phyloP scores from a whole-genome alignment of 139 green algal species.

The Volvox africanus region DNA sequence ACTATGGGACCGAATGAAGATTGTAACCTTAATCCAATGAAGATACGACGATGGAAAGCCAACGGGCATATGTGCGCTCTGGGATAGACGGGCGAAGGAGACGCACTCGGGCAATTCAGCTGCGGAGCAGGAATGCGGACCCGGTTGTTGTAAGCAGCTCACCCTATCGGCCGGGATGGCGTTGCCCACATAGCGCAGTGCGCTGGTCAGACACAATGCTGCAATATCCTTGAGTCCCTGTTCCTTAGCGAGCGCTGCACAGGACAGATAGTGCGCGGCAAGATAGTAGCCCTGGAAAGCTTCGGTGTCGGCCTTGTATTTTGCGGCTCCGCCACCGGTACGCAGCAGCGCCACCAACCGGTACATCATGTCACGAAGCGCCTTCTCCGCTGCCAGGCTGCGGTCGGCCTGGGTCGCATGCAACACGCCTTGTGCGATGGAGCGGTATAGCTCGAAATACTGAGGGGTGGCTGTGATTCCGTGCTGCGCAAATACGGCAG shows the following conservation, averaged over 20 bases:
- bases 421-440: conserved; percentile 75
- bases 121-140: no score
- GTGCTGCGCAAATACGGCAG: conserved; percentile 62
- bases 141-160: not conserved
- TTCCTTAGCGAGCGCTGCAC: conserved; percentile 48
- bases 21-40: no score
- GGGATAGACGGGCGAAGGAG: not conserved
- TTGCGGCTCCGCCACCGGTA: conserved; percentile 14
- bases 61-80: no score
- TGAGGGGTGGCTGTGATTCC: conserved; percentile 55
- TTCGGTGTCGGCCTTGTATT: conserved; percentile 59
- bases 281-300: conserved; percentile 62
- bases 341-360: conserved; percentile 56
- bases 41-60: no score
- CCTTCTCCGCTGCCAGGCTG: conserved; percentile 52
- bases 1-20: no score
- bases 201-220: conserved; percentile 74
- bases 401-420: conserved; percentile 48
- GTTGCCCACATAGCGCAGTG: conserved; percentile 76
- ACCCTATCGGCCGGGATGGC: conserved; percentile 83
- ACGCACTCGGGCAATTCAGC: not conserved
- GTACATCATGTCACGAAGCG: conserved; percentile 62
- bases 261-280: conserved; percentile 70
- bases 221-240: conserved; percentile 68
- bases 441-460: conserved; percentile 78